Evolutionary conservation across 345 rosid genomes (phyloP), one percentile per base, ranked within the genome.

Genomic region (Boechera retrofracta): DNA sequence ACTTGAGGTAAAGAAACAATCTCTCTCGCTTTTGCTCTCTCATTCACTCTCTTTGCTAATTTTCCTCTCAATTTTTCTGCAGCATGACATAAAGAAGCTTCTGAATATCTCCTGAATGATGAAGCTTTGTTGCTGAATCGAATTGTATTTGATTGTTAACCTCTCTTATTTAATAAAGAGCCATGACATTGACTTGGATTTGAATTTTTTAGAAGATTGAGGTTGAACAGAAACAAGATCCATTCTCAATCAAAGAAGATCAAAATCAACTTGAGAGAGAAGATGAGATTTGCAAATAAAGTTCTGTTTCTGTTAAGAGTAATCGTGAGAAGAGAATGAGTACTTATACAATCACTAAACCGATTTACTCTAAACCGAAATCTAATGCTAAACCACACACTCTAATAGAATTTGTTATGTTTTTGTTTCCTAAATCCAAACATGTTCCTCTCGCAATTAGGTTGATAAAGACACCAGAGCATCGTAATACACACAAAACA

Each of bases 41-140:
- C 9, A 12, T 6, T 29, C 16, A 2, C 18, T 10, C 28, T 38
- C 42, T 49, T 16, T 69, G 48, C 59, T 62, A 36, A 73, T 7
- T n/a, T 29, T 15, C 26, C 1, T 68, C 67, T 45, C 16, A 12
- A n/a, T 39, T 69, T 35, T 63, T 39, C 74, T 81, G 86, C 85
- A 89, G 91, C 80, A 65, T 79, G 88, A 85, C 79, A 81, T 91
- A 39, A 85, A 81, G 83, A 84, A 85, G 80, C 86, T 89, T 44
- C 64, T 87, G 82, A 84, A 76, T 28, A 44, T 82, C 48, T 63
- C 79, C 2, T 74, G 29, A 74, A 3, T 32, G 56, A 16, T 58
- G 71, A 2, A 26, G 38, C 2, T 64, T 31, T 68, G 65, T 24
- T n/a, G 31, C 38, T 21, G 62, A 38, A 41, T 49, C 44, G 12